phyloP scores from a whole-genome alignment of 2,329 filamentous ascomycete species.

The Fonsecaea monophora region DNA sequence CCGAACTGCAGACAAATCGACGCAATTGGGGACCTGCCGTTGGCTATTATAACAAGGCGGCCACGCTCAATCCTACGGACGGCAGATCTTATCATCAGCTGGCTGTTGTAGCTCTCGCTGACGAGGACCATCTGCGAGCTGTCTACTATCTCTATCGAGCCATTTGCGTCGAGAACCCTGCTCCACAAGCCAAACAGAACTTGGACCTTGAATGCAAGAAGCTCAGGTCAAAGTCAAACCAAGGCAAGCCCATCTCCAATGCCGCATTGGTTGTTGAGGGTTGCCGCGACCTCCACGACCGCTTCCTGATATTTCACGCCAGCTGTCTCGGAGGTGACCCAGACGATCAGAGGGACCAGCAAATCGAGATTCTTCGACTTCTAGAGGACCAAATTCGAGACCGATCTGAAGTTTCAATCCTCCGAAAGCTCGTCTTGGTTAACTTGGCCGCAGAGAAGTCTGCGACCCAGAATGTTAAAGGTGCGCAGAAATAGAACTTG shows the following conservation, averaged over 20 bases:
- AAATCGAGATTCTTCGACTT: slow-evolving; percentile 82
- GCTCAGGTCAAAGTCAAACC: slow-evolving; percentile 64
- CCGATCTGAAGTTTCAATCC: slow-evolving; percentile 65
- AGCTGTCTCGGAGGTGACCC: slow-evolving; percentile 19
- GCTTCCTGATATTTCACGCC: slow-evolving; percentile 35
- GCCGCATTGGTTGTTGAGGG: slow-evolving; percentile 51
- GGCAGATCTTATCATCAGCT: slow-evolving; percentile 89
- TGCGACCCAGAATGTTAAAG: slow-evolving; percentile 23
- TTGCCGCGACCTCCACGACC: slow-evolving; percentile 44
- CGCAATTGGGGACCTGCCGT: slow-evolving; percentile 80
- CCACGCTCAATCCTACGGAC: slow-evolving; percentile 76
- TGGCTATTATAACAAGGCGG: slow-evolving; percentile 83
- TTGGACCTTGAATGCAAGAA: slow-evolving; percentile 80
- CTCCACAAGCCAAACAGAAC: slow-evolving; percentile 76
- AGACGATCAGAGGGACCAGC: slow-evolving; percentile 73
- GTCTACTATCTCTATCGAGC: slow-evolving; percentile 91
- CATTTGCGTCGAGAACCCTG: slow-evolving; percentile 74
- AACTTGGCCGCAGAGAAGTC: slow-evolving; percentile 75
- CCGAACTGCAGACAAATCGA: slow-evolving; percentile 73
- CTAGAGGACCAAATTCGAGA: slow-evolving; percentile 75
- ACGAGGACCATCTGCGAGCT: slow-evolving; percentile 79
- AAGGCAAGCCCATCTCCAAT: slow-evolving; percentile 51
- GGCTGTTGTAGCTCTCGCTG: slow-evolving; percentile 79
- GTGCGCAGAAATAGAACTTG: background rate
- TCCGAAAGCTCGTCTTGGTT: slow-evolving; percentile 81